phyloP scores from a whole-genome alignment of 345 rosid species.

The Rhodamnia argentea region DNA sequence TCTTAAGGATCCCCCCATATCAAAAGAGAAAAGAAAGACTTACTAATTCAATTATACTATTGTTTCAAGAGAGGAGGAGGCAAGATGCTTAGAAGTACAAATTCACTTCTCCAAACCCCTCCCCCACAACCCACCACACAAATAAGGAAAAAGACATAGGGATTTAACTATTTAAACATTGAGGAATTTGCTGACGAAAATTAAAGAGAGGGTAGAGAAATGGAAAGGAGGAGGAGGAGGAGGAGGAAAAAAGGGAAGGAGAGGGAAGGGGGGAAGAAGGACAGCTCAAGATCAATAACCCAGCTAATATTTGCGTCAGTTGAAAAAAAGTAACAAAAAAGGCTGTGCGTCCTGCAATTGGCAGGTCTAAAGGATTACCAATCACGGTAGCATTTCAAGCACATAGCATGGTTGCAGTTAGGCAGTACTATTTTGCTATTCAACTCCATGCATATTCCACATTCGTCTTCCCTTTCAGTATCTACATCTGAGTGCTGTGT shows the following conservation, averaged over 20 bases:
- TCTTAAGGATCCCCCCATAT: background rate
- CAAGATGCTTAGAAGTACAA: background rate
- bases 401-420: slow-evolving; percentile 53
- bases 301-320: background rate
- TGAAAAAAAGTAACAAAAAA: background rate
- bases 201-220: background rate
- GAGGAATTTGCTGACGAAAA: background rate
- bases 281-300: background rate
- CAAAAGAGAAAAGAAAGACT: background rate
- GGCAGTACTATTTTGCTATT: slow-evolving; percentile 53
- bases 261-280: background rate
- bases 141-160: background rate
- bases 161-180: background rate
- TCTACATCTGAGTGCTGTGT: slow-evolving; percentile 21
- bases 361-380: slow-evolving; percentile 23
- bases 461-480: slow-evolving; percentile 56
- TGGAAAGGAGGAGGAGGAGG: background rate
- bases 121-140: background rate
- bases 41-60: background rate
- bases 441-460: slow-evolving; percentile 69
- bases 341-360: background rate
- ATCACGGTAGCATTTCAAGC: slow-evolving; percentile 58
- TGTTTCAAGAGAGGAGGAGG: background rate
- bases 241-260: too few relatives aligned
- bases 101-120: background rate